A percentile compares a stretch with the other conserved stretches of the same genome.
These are phyloP conservation scores for Capsella rubella DNA, from an alignment of 441 rosid species.

Conservation along the genomic window DNA sequence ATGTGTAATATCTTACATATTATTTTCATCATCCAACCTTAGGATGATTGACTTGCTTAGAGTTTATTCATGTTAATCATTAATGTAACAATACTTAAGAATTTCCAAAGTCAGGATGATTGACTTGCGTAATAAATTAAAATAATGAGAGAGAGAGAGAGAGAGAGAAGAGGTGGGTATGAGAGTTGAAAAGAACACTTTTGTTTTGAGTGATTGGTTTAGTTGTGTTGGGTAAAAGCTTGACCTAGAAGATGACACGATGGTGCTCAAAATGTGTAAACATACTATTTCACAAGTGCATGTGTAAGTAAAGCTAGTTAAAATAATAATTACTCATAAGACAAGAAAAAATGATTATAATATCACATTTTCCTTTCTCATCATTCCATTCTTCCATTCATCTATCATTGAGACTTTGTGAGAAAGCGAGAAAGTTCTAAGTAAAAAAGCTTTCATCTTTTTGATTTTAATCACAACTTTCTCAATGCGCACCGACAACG, in stretches of 20 bases:
- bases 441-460: slow-evolving; percentile 25
- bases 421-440: slow-evolving; percentile 39
- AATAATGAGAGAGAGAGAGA: slow-evolving; percentile 31
- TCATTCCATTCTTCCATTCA: slow-evolving; percentile 31
- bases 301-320: slow-evolving; percentile 32
- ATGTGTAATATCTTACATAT: too few species aligned
- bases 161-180: slow-evolving; percentile 3
- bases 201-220: slow-evolving; percentile 69
- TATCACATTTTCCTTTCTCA: not conserved
- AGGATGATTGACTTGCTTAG: slow-evolving; percentile 29
- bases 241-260: slow-evolving; percentile 71
- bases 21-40: slow-evolving; percentile 16
- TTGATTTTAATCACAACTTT: slow-evolving; percentile 3
- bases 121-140: slow-evolving; percentile 34
- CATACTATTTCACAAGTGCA: slow-evolving; percentile 28
- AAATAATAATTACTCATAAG: slow-evolving; percentile 3
- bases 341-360: slow-evolving; percentile 17
- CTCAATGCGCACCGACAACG: slow-evolving; percentile 43
- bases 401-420: slow-evolving; percentile 43
- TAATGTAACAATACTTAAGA: slow-evolving; percentile 23
- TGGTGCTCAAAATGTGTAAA: slow-evolving; percentile 37
- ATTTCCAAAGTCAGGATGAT: slow-evolving; percentile 23
- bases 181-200: slow-evolving; percentile 55
- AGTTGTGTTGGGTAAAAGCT: slow-evolving; percentile 79
- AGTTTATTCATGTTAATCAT: slow-evolving; percentile 9